These are phyloP conservation scores for Huntiella savannae DNA, from an alignment of 2,329 filamentous ascomycete genomes.

Conservation along the genomic window DNA sequence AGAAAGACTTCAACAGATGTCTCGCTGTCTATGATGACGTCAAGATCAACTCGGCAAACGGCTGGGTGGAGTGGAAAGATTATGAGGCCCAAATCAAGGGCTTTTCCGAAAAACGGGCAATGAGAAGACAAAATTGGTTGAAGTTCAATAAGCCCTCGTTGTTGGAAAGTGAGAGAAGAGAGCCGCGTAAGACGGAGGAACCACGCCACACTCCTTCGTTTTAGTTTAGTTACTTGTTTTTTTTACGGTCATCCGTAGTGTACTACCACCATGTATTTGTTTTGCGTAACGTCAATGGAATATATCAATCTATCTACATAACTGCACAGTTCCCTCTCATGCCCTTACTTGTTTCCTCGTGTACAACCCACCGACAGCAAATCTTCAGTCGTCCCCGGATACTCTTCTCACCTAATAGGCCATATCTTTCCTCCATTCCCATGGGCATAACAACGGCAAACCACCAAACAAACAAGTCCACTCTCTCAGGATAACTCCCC, in stretches of 20 bases:
- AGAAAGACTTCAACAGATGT: slow-evolving; percentile 1
- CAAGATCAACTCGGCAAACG: slow-evolving; percentile 3
- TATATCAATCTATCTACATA: slow-evolving; percentile 1
- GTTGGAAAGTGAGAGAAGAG: background rate
- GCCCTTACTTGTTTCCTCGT: slow-evolving; percentile 53
- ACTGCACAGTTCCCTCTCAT: slow-evolving; percentile 25
- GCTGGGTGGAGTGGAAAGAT: slow-evolving; percentile 10
- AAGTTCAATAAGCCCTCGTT: background rate
- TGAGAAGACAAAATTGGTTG: slow-evolving; percentile 2
- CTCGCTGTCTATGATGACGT: slow-evolving; percentile 4
- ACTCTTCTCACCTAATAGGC: slow-evolving; percentile 50
- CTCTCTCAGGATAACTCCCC: slow-evolving; percentile 38
- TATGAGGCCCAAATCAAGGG: background rate
- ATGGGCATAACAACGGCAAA: slow-evolving; percentile 68
- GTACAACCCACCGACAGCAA: slow-evolving; percentile 57
- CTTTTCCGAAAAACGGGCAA: background rate
- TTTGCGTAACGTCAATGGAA: too few species aligned
- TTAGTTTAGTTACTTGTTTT: background rate
- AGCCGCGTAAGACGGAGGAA: background rate
- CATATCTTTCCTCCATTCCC: slow-evolving; percentile 60
- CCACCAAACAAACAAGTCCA: slow-evolving; percentile 74
- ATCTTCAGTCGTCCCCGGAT: slow-evolving; percentile 71
- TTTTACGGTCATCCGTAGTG: too few species aligned
- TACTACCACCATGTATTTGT: too few species aligned
- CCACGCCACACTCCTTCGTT: background rate